These are phyloP conservation scores for Daldinia vernicosa DNA, from an alignment of 495 filamentous ascomycete genomes.

Conservation along the genomic window DNA sequence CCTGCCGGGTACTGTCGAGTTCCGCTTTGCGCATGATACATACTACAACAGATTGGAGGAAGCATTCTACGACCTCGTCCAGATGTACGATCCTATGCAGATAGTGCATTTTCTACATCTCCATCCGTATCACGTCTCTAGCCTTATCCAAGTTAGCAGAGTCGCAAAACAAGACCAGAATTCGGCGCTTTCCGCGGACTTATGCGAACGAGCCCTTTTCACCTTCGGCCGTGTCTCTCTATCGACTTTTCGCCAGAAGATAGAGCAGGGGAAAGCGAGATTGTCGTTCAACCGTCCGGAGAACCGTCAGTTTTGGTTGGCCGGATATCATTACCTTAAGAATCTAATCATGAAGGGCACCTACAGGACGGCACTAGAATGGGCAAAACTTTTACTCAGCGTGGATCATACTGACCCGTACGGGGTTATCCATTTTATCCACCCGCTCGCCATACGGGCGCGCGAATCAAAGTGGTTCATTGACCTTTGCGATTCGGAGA, in stretches of 20 bases:
- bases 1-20: slow-evolving; percentile 63
- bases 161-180: slow-evolving; percentile 91
- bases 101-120: slow-evolving; percentile 55
- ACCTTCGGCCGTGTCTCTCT: slow-evolving; percentile 87
- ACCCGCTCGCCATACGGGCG: slow-evolving; percentile 83
- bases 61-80: slow-evolving; percentile 80
- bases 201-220: slow-evolving; percentile 91
- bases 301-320: slow-evolving; percentile 92
- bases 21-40: slow-evolving; percentile 77
- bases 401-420: slow-evolving; percentile 87
- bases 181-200: slow-evolving; percentile 81
- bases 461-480: slow-evolving; percentile 79
- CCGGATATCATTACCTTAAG: slow-evolving; percentile 85
- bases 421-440: slow-evolving; percentile 76
- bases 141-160: slow-evolving; percentile 90
- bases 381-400: slow-evolving; percentile 83
- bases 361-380: slow-evolving; percentile 91
- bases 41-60: slow-evolving; percentile 79
- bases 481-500: slow-evolving; percentile 68
- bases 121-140: slow-evolving; percentile 84
- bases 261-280: slow-evolving; percentile 81
- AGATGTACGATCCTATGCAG: slow-evolving; percentile 79
- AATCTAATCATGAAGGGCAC: slow-evolving; percentile 90
- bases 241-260: slow-evolving; percentile 75
- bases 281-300: slow-evolving; percentile 81